Evolutionary conservation across 148 eudicot species (phyloP).

Genomic region (Beta vulgaris): DNA sequence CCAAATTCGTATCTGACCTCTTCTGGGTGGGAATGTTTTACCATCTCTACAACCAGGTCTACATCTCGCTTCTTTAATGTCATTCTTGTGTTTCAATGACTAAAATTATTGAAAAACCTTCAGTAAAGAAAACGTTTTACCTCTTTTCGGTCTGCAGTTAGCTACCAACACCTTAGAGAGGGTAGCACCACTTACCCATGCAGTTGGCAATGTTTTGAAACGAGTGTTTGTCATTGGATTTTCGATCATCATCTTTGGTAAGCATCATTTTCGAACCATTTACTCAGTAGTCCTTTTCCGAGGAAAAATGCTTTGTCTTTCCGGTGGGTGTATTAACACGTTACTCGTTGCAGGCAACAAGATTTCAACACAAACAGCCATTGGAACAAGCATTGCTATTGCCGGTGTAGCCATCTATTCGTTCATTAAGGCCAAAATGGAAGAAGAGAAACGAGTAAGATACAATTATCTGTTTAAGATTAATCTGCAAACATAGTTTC

Average conservation of each 20-base stretch:
- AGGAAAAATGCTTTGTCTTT: neutral
- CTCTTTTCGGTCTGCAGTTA: slow-evolving; percentile 46
- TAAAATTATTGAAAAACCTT: neutral
- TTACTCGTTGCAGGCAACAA: slow-evolving; percentile 61
- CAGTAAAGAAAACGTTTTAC: neutral
- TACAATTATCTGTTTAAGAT: neutral
- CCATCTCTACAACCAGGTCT: slow-evolving; percentile 97
- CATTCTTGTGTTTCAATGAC: neutral
- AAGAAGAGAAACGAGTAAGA: slow-evolving; percentile 95
- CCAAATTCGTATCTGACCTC: slow-evolving; percentile 81
- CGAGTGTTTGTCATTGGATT: slow-evolving; percentile 99
- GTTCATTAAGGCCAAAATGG: slow-evolving; percentile 90
- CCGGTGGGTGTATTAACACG: neutral
- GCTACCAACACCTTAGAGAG: slow-evolving; percentile 99
- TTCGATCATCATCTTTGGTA: slow-evolving; percentile 88
- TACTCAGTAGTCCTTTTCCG: neutral
- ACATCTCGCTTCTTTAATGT: neutral
- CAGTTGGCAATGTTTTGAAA: slow-evolving; percentile 97
- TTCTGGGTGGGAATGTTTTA: slow-evolving; percentile 99
- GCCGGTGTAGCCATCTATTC: slow-evolving; percentile 97
- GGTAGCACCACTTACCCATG: slow-evolving; percentile 99
- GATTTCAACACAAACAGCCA: slow-evolving; percentile 93
- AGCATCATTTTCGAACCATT: slow-evolving; percentile 14
- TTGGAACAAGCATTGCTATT: slow-evolving; percentile 92
- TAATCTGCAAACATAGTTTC: neutral